Percentiles rank a stretch among this genome's conserved stretches.
Evolutionary conservation across 768 basidiomycete genomes (phyloP).

Genomic region (Russula vinacea): DNA sequence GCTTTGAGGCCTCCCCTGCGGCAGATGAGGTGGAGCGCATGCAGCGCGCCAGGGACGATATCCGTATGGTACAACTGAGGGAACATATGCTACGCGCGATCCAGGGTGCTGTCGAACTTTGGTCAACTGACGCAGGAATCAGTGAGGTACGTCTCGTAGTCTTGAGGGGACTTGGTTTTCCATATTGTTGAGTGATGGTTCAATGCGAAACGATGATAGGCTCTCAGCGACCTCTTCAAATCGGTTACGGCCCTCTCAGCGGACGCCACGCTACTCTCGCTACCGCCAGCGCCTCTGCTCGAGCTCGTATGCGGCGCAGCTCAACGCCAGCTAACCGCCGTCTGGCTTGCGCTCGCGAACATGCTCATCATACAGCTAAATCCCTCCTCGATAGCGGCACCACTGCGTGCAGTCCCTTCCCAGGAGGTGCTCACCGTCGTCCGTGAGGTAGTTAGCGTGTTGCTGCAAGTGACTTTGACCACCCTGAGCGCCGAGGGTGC

Average conservation of each 20-base stretch:
- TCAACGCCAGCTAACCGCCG: constrained; percentile 67
- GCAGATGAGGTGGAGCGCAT: constrained; percentile 53
- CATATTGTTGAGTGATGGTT: neutral
- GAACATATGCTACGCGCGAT: constrained; percentile 62
- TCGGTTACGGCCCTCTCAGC: constrained; percentile 79
- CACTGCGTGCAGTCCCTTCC: constrained; percentile 52
- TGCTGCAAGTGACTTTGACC: constrained; percentile 57
- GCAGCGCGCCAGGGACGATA: constrained; percentile 60
- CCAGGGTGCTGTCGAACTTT: constrained; percentile 60
- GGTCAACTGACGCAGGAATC: constrained; percentile 76
- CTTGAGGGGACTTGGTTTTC: neutral
- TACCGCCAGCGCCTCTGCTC: constrained; percentile 79
- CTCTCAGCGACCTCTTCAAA: constrained; percentile 78
- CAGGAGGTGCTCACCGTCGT: constrained; percentile 58
- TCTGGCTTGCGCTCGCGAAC: constrained; percentile 81
- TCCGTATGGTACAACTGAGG: constrained; percentile 58
- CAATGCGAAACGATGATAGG: constrained; percentile 42
- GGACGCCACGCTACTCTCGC: constrained; percentile 73
- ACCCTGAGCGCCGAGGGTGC: constrained; percentile 54
- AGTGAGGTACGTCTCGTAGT: constrained; percentile 57
- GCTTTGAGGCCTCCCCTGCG: constrained; percentile 56
- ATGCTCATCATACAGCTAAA: constrained; percentile 82
- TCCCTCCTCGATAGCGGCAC: constrained; percentile 53
- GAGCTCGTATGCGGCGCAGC: constrained; percentile 71
- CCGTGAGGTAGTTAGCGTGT: constrained; percentile 49